Percentiles rank a stretch among this genome's conserved stretches.
phyloP scores from a whole-genome alignment of 768 basidiomycete species.

The Cystobasidium ongulense region DNA sequence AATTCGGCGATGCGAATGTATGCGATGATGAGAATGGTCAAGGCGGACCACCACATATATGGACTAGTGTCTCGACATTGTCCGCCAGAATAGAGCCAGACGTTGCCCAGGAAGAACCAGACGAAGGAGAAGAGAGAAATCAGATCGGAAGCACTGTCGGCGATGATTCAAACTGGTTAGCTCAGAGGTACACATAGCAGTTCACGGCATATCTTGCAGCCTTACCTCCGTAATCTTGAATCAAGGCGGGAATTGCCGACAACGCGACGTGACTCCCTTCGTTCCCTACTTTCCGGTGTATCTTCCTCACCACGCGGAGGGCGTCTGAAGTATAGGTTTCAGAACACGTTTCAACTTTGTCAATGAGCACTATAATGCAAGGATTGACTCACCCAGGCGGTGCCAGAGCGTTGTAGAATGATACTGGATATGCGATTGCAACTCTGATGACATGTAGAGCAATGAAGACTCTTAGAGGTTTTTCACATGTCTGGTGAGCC shows the following conservation, averaged over 20 bases:
- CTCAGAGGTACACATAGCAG: too few relatives aligned
- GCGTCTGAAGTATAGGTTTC: background rate
- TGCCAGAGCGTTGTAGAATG: constrained; percentile 28
- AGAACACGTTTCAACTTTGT: background rate
- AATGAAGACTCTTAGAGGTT: constrained; percentile 34
- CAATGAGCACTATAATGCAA: background rate
- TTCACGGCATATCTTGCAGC: background rate
- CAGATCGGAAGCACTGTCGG: constrained; percentile 8
- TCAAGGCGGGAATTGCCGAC: constrained; percentile 28
- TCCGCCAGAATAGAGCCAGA: constrained; percentile 30
- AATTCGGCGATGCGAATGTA: constrained; percentile 37
- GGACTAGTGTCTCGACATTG: constrained; percentile 3
- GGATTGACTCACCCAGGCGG: constrained; percentile 13
- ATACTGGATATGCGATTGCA: constrained; percentile 31
- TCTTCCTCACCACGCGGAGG: constrained; percentile 16
- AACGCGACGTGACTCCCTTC: constrained; percentile 17
- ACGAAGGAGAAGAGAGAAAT: constrained; percentile 25
- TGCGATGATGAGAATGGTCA: constrained; percentile 34
- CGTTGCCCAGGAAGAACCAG: constrained; percentile 34
- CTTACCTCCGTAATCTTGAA: constrained; percentile 17
- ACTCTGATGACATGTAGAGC: constrained; percentile 34
- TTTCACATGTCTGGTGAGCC: constrained; percentile 32
- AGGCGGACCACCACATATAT: constrained; percentile 33
- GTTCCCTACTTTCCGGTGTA: background rate
- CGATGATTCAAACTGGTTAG: too few relatives aligned